Conservation (phyloP, 1,139 yeast species). For the Debaryomycetaceae sp. region DNA sequence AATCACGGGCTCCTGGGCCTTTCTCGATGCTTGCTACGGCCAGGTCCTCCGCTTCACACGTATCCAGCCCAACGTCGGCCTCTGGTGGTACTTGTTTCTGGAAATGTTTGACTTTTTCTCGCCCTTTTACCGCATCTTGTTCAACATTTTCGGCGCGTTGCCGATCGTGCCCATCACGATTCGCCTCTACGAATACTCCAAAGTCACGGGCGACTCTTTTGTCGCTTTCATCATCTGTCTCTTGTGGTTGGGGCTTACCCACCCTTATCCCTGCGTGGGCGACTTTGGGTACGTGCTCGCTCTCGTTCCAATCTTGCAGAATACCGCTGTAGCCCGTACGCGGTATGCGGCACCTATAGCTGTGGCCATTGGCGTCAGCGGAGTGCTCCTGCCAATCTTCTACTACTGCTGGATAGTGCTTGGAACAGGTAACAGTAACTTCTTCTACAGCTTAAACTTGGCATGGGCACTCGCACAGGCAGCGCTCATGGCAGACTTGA, state of each 20-base stretch:
- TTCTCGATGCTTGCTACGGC: constrained; percentile 52
- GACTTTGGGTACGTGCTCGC: constrained; percentile 67
- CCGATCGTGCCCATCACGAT: constrained; percentile 68
- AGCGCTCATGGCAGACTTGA: constrained; percentile 59
- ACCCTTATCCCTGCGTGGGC: constrained; percentile 82
- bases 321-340: constrained; percentile 27
- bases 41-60: constrained; percentile 52
- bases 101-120: constrained; percentile 89
- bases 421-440: constrained; percentile 93
- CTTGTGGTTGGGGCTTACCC: constrained; percentile 63
- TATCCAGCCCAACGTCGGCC: constrained; percentile 75
- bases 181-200: constrained; percentile 36
- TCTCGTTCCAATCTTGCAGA: constrained; percentile 44
- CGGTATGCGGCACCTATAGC: constrained; percentile 23
- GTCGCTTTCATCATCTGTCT: constrained; percentile 54
- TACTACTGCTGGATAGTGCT: constrained; percentile 90
- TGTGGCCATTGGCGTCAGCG: constrained; percentile 26
- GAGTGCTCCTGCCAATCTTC: constrained; percentile 69
- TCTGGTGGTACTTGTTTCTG: constrained; percentile 98
- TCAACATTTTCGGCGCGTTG: constrained; percentile 62
- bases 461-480: constrained; percentile 69
- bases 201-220: constrained; percentile 38
- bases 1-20: constrained; percentile 30
- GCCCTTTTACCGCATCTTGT: constrained; percentile 72
- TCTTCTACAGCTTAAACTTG: constrained; percentile 87